Percentiles rank a stretch among this genome's conserved stretches.
Conservation (phyloP, 2,329 filamentous ascomycete genomes). For the Ophioceras dolichostomum region DNA sequence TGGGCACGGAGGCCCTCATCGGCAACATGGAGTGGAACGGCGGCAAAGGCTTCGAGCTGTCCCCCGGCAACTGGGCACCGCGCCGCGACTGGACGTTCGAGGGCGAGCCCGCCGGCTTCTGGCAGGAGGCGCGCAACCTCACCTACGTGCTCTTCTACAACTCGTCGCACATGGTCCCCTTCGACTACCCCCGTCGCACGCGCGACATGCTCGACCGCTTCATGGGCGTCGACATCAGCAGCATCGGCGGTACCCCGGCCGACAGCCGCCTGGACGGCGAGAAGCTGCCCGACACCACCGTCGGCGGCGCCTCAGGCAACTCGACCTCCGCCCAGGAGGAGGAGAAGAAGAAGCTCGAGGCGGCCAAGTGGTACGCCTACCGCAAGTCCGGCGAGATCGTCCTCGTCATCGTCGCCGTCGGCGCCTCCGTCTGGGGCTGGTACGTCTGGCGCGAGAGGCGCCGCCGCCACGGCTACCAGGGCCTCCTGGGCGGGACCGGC, state of each 20-base stretch:
- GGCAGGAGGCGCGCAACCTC: conserved; percentile 87
- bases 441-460: conserved; percentile 53
- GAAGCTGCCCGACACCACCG: conserved; percentile 64
- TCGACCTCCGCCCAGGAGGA: conserved; percentile 51
- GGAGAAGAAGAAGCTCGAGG: conserved; percentile 61
- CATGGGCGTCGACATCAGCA: conserved; percentile 82
- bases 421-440: conserved; percentile 63
- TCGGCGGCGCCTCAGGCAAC: conserved; percentile 52
- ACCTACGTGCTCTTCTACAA: conserved; percentile 96
- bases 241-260: conserved; percentile 68
- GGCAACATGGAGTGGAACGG: conserved; percentile 86
- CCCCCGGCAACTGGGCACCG: conserved; percentile 82
- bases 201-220: conserved; percentile 97
- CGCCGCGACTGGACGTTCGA: conserved; percentile 91
- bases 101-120: conserved; percentile 75
- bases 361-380: conserved; percentile 83
- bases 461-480: conserved; percentile 40
- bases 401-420: conserved; percentile 67
- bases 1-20: conserved; percentile 87
- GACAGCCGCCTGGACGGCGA: conserved; percentile 79
- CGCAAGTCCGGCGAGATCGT: conserved; percentile 78
- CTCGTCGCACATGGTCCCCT: conserved; percentile 95
- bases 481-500: conserved; percentile 28
- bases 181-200: conserved; percentile 74
- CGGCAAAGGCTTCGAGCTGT: conserved; percentile 79